Evolutionary conservation across 352 stramenopile species (phyloP).

Genomic region (Aphanomyces euteiches): DNA sequence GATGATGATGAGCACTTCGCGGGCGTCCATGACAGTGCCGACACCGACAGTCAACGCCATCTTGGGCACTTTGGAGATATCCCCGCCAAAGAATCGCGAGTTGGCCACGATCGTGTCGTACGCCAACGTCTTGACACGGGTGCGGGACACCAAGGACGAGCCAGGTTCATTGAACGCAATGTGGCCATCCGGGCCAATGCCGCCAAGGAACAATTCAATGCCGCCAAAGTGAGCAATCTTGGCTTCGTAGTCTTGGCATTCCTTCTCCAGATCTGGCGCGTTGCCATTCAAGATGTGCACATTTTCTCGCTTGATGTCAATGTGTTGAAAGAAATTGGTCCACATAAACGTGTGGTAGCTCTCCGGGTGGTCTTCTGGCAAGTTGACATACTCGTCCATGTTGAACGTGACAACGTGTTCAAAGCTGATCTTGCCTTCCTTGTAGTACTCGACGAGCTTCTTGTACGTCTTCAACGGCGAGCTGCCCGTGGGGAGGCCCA

Average conservation of each 20-base stretch:
- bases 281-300: constrained; percentile 85
- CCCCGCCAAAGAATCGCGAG: constrained; percentile 79
- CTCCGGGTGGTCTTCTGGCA: constrained; percentile 74
- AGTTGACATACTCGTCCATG: constrained; percentile 85
- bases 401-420: constrained; percentile 87
- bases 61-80: constrained; percentile 74
- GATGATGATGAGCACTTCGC: constrained; percentile 85
- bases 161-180: constrained; percentile 91
- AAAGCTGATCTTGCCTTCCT: constrained; percentile 57
- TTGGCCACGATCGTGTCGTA: constrained; percentile 89
- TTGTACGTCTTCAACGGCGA: constrained; percentile 77
- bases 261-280: constrained; percentile 58
- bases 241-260: constrained; percentile 74
- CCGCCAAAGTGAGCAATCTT: constrained; percentile 72
- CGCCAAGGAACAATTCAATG: constrained; percentile 88
- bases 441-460: constrained; percentile 71
- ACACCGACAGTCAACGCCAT: constrained; percentile 87
- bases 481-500: constrained; percentile 80
- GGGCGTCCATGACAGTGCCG: constrained; percentile 85
- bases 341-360: constrained; percentile 89
- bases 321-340: constrained; percentile 83
- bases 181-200: constrained; percentile 87
- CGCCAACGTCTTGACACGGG: constrained; percentile 83
- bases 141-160: constrained; percentile 72
- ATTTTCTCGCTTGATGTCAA: constrained; percentile 86